Evolutionary conservation across 441 rosid species (phyloP), one percentile per base, ranked within the genome.

Genomic region (Arabidopsis lyrata): DNA sequence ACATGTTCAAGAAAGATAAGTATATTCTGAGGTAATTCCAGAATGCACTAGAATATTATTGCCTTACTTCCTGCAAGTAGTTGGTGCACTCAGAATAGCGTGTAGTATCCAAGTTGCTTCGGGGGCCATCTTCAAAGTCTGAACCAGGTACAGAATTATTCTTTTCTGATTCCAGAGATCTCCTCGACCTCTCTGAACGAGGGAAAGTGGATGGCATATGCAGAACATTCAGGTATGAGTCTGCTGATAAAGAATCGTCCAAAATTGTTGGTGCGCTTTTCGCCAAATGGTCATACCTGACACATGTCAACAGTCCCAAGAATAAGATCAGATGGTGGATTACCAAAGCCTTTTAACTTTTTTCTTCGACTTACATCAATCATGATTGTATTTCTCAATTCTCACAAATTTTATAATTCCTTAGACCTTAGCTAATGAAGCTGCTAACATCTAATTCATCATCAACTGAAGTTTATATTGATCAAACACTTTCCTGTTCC

Each of bases 131-230:
- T 61, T 91, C 97, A 72, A 74, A 87, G 70, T 80, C 87, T 64
- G 86, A 78, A 73, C 84, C 84, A 24, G 76, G 68, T 18, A 81
- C 66, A 56, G 94, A 84, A 73, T 80, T 85, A 73, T 80, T 84
- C 52, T 81, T 85, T 70, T 87, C 67, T 50, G 88, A 86, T 80
- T 85, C 95, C 71, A 81, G 84, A 67, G 78, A 90, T 53, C 84
- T 84, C 78, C 98, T 86, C 60, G 95, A 91, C 83, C 91, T 85
- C 83, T 95, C 99, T 55, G 98, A 88, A 48, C 98, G 98, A 58
- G 99, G 99, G 75, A 91, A 93, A 55, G 98, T 95, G 52, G 99
- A 87, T 64, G 99, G 99, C 95, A 95, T 95, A 85, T 95, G 85
- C 48, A 95, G 82, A 52, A 95, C 95, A 85, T 93, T 93, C 49